These are phyloP conservation scores for Ustilago hordei DNA, from an alignment of 1,284 basidiomycete genomes.

Conservation along the genomic window DNA sequence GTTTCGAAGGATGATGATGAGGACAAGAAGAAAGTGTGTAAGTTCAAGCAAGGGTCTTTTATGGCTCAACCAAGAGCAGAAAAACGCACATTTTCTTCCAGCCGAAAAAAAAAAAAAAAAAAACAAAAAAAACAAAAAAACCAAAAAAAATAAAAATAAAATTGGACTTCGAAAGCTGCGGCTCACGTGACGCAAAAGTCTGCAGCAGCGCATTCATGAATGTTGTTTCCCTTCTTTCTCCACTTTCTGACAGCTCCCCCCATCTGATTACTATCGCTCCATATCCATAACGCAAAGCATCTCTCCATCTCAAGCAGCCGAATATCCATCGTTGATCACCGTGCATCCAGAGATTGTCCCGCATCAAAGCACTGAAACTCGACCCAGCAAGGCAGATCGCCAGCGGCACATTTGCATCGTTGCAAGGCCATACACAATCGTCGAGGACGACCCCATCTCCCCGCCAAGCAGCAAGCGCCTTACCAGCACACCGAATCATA, in stretches of 20 bases:
- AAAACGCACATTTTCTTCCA: slow-evolving; percentile 6
- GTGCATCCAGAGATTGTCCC: neutral
- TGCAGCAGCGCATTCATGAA: slow-evolving; percentile 11
- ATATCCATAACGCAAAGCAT: neutral
- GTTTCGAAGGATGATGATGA: neutral
- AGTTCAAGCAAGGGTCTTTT: neutral
- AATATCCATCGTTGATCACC: neutral
- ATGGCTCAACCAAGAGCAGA: neutral
- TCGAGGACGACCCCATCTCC: neutral
- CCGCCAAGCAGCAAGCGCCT: neutral
- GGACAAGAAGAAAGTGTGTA: neutral
- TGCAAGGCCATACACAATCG: too few relatives aligned
- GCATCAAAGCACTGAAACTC: neutral
- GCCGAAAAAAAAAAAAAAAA: neutral
- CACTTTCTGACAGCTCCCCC: slow-evolving; percentile 22
- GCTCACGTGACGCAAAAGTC: slow-evolving; percentile 32
- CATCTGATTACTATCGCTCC: slow-evolving; percentile 6
- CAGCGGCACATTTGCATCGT: neutral
- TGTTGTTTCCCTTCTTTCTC: slow-evolving; percentile 29
- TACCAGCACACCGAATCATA: neutral
- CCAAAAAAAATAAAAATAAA: neutral
- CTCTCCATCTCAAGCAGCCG: neutral
- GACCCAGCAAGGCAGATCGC: neutral
- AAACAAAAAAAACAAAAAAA: neutral
- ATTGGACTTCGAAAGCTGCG: slow-evolving; percentile 10